Percentiles rank a stretch among this genome's conserved stretches.
phyloP scores from a whole-genome alignment of 2,329 filamentous ascomycete genomes.

The Aspergillus cejpii region DNA sequence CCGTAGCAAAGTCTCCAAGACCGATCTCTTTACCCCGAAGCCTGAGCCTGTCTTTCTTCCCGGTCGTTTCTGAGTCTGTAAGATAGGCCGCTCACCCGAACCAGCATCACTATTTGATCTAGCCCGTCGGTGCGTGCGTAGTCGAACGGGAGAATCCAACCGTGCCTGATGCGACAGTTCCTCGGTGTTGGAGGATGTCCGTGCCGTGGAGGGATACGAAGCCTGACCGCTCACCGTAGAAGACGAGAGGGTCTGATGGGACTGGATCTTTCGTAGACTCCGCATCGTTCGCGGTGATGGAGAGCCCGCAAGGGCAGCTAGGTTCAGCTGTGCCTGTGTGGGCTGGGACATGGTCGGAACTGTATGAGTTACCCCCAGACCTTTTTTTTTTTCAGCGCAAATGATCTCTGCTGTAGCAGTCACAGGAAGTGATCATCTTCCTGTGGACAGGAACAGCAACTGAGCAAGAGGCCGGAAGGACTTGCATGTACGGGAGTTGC shows the following conservation, averaged over 20 bases:
- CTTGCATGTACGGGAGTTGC: background rate
- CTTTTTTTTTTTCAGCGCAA: slow-evolving; percentile 1
- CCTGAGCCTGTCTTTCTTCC: slow-evolving; percentile 43
- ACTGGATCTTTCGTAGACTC: slow-evolving; percentile 66
- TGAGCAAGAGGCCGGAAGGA: background rate
- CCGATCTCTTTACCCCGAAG: slow-evolving; percentile 42
- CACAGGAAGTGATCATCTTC: slow-evolving; percentile 21
- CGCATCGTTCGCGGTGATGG: slow-evolving; percentile 52
- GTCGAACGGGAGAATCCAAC: slow-evolving; percentile 25
- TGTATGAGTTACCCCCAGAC: background rate
- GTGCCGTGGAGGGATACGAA: slow-evolving; percentile 39
- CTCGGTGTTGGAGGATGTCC: slow-evolving; percentile 18
- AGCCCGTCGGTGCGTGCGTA: slow-evolving; percentile 44
- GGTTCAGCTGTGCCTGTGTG: slow-evolving; percentile 21
- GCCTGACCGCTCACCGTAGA: slow-evolving; percentile 60
- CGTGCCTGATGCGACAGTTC: slow-evolving; percentile 23
- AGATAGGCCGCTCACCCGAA: slow-evolving; percentile 28
- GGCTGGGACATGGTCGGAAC: slow-evolving; percentile 11
- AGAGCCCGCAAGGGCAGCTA: slow-evolving; percentile 24
- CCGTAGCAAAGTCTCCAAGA: slow-evolving; percentile 67
- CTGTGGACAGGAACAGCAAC: slow-evolving; percentile 1
- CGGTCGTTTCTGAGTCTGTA: slow-evolving; percentile 28
- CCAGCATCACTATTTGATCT: slow-evolving; percentile 69
- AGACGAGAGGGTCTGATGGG: slow-evolving; percentile 58
- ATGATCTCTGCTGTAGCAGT: slow-evolving; percentile 2